These are phyloP conservation scores for Penicillium hordei DNA, from an alignment of 2,329 filamentous ascomycete species.

Conservation along the genomic window DNA sequence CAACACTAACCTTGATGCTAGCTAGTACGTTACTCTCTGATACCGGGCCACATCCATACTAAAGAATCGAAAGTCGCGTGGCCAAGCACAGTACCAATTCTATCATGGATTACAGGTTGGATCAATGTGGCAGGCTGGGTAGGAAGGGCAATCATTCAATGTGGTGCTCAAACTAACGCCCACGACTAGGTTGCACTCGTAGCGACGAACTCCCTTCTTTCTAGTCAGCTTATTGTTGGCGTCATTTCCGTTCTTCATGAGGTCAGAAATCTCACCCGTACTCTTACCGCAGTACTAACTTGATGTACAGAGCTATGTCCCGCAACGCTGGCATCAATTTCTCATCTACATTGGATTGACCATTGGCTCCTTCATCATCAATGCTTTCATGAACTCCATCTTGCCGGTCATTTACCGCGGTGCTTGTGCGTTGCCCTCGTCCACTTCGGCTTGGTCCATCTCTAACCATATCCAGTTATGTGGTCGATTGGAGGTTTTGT, in stretches of 20 bases:
- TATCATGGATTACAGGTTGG: constrained; percentile 72
- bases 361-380: constrained; percentile 60
- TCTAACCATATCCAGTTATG: constrained; percentile 45
- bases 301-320: constrained; percentile 47
- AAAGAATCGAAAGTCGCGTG: constrained; percentile 50
- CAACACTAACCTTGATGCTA: constrained; percentile 12
- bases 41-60: background rate
- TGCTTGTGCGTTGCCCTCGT: constrained; percentile 46
- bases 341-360: constrained; percentile 68
- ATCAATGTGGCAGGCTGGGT: constrained; percentile 68
- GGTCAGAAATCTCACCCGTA: constrained; percentile 14
- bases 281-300: background rate
- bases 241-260: constrained; percentile 62
- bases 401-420: constrained; percentile 66
- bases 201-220: constrained; percentile 66
- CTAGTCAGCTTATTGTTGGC: constrained; percentile 65
- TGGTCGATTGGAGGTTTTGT: constrained; percentile 69
- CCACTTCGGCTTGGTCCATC: background rate
- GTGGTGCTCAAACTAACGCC: constrained; percentile 16
- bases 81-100: constrained; percentile 58
- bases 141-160: background rate
- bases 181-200: constrained; percentile 52
- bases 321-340: constrained; percentile 68
- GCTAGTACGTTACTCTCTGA: constrained; percentile 30
- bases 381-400: constrained; percentile 62